Evolutionary conservation across 495 filamentous ascomycete species (phyloP).

Genomic region (Hypoxylon subgilvum): DNA sequence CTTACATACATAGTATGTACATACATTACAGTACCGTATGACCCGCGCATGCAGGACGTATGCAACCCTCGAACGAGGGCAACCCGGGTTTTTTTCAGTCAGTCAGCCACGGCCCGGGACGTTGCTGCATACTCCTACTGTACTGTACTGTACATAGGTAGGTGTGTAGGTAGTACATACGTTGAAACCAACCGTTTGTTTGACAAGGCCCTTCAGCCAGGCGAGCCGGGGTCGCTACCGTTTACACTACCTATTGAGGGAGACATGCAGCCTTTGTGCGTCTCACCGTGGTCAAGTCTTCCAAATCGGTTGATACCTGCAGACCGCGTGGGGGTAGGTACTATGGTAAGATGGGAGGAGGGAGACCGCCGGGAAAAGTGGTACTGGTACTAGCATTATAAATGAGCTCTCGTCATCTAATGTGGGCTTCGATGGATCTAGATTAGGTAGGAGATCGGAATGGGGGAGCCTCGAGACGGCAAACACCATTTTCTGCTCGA

Average conservation of each 20-base stretch:
- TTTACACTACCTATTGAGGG: slow-evolving; percentile 6
- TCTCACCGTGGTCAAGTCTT: not conserved
- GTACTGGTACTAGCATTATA: not conserved
- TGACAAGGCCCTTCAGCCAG: slow-evolving; percentile 15
- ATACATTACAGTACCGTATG: slow-evolving; percentile 7
- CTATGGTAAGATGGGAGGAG: not conserved
- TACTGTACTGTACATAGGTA: no score
- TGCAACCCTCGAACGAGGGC: slow-evolving; percentile 31
- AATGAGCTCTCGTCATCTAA: slow-evolving; percentile 23
- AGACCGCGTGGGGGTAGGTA: slow-evolving; percentile 13
- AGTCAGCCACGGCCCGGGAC: slow-evolving; percentile 21
- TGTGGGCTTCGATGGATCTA: no score
- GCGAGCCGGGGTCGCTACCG: slow-evolving; percentile 12
- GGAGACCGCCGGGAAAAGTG: not conserved
- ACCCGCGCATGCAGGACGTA: slow-evolving; percentile 24
- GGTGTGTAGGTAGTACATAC: not conserved
- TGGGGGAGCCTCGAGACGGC: no score
- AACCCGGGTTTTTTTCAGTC: not conserved
- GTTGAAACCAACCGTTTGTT: not conserved
- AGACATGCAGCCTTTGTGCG: slow-evolving; percentile 1
- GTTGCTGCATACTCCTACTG: not conserved
- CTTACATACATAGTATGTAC: not conserved
- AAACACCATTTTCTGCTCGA: no score
- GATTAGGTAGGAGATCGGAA: no score
- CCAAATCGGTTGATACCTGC: slow-evolving; percentile 4